Evolutionary conservation across 257 asterid species (phyloP).

Genomic region (Fraxinus cuspidata): DNA sequence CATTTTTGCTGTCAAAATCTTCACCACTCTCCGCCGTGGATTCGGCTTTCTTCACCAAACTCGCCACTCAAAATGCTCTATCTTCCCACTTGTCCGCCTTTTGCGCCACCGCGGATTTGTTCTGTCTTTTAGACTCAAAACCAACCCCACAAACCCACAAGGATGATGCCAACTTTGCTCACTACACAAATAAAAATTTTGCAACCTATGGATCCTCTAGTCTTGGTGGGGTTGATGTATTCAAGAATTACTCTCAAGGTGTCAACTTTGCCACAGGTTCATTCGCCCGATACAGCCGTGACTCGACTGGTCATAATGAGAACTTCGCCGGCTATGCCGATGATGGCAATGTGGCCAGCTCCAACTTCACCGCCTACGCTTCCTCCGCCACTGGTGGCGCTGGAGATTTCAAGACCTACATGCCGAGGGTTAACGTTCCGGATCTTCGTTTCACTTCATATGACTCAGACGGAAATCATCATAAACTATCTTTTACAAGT

Average conservation of each 20-base stretch:
- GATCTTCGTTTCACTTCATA: constrained; percentile 69
- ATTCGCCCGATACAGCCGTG: constrained; percentile 61
- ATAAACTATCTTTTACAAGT: constrained; percentile 55
- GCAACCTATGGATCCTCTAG: constrained; percentile 54
- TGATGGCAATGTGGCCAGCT: constrained; percentile 68
- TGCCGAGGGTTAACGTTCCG: constrained; percentile 74
- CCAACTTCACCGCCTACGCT: constrained; percentile 75
- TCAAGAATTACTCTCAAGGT: constrained; percentile 75
- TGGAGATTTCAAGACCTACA: constrained; percentile 61
- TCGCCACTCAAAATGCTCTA: constrained; percentile 53
- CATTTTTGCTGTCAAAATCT: constrained; percentile 67
- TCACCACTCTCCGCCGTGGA: constrained; percentile 69
- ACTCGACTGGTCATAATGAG: constrained; percentile 61
- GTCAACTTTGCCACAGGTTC: constrained; percentile 59
- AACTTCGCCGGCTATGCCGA: constrained; percentile 59
- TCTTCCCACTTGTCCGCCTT: constrained; percentile 54
- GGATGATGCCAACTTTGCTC: constrained; percentile 52
- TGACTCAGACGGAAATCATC: constrained; percentile 61
- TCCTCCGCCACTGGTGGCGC: constrained; percentile 58
- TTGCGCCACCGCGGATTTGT: constrained; percentile 69
- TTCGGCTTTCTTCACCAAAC: constrained; percentile 57
- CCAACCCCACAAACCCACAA: constrained; percentile 20
- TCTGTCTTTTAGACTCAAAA: constrained; percentile 42
- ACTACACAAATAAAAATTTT: constrained; percentile 59
- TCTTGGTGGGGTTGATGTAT: constrained; percentile 56